A percentile compares a stretch with the other conserved stretches of the same genome.
Evolutionary conservation across 2,329 filamentous ascomycete species (phyloP).

Genomic region (Aspergillus floridensis): DNA sequence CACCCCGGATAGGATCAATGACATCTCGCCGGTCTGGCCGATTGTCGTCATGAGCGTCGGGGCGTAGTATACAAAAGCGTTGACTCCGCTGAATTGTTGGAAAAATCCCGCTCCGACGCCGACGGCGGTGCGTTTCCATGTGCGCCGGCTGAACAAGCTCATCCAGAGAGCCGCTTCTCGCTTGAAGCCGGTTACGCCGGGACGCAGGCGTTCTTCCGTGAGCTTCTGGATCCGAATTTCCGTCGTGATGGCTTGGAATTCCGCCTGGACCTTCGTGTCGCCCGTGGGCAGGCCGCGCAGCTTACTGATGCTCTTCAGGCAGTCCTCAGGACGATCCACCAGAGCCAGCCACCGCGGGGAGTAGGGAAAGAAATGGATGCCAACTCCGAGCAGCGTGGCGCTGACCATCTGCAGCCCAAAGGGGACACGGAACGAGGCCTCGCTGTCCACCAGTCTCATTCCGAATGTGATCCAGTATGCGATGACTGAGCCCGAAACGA

Average conservation of each 20-base stretch:
- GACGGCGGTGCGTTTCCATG: conserved; percentile 31
- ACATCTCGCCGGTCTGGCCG: conserved; percentile 46
- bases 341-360: conserved; percentile 67
- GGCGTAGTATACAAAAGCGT: conserved; percentile 50
- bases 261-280: conserved; percentile 56
- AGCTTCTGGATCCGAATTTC: background rate
- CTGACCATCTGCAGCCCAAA: conserved; percentile 47
- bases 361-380: conserved; percentile 52
- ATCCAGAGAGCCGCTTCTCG: conserved; percentile 28
- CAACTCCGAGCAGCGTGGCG: conserved; percentile 41
- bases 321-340: conserved; percentile 66
- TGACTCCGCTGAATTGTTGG: conserved; percentile 44
- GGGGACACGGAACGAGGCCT: conserved; percentile 46
- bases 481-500: conserved; percentile 40
- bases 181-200: background rate
- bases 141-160: conserved; percentile 52
- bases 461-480: conserved; percentile 57
- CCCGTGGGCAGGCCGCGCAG: conserved; percentile 55
- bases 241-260: conserved; percentile 58
- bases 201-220: background rate
- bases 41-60: conserved; percentile 41
- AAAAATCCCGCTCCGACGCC: conserved; percentile 46
- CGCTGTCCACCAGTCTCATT: conserved; percentile 43
- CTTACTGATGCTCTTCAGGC: conserved; percentile 54
- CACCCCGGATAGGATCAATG: conserved; percentile 59